These are phyloP conservation scores for Rhizopus sp. DNA, from an alignment of 371 early-diverging fungal species.

Conservation along the genomic window DNA sequence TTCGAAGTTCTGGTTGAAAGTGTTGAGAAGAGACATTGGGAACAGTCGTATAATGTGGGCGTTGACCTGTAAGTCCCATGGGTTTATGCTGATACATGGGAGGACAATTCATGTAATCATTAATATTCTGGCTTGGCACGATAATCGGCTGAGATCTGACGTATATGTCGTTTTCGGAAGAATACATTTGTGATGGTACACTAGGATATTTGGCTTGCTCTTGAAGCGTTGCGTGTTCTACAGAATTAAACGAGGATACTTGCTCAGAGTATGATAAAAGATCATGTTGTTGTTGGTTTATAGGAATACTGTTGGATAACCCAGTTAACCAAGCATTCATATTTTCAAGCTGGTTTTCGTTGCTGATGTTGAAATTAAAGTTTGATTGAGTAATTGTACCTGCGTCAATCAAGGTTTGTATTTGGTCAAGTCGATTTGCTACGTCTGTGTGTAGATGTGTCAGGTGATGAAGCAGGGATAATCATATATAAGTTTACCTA, in stretches of 20 bases:
- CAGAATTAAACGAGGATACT: constrained; percentile 8
- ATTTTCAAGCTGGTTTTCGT: constrained; percentile 22
- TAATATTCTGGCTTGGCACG: constrained; percentile 14
- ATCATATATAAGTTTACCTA: not conserved
- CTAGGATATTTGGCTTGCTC: constrained; percentile 9
- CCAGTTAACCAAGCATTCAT: constrained; percentile 28
- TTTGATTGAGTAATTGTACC: constrained; percentile 20
- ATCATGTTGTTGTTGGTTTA: not conserved
- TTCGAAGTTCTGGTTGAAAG: constrained; percentile 38
- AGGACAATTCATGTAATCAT: not conserved
- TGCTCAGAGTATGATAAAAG: not conserved
- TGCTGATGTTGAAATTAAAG: constrained; percentile 24
- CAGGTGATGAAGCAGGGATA: not conserved
- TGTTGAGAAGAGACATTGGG: constrained; percentile 27
- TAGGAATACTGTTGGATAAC: constrained; percentile 24
- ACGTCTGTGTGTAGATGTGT: constrained; percentile 11
- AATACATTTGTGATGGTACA: constrained; percentile 20
- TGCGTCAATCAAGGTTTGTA: constrained; percentile 22
- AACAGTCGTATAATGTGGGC: constrained; percentile 37
- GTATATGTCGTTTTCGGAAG: constrained; percentile 26
- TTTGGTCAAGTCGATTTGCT: constrained; percentile 18
- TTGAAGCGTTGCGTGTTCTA: constrained; percentile 2
- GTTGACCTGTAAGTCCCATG: constrained; percentile 24
- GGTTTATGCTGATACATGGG: constrained; percentile 8
- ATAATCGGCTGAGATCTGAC: constrained; percentile 27